phyloP scores from a whole-genome alignment of 179 eudicot genomes.

The Vitellaria paradoxa region DNA sequence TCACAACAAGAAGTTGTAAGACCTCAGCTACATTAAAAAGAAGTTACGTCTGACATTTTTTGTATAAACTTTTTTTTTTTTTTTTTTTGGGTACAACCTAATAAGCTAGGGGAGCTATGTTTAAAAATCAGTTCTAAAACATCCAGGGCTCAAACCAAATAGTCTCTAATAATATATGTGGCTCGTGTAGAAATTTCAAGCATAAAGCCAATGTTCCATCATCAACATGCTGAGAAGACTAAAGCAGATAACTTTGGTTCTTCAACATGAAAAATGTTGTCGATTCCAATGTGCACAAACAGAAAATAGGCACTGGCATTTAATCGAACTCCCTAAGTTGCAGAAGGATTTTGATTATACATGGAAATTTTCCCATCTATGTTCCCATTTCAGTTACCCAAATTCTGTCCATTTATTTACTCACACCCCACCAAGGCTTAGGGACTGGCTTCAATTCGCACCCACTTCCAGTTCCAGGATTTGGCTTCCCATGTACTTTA shows the following conservation, averaged over 20 bases:
- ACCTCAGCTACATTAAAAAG: conserved; percentile 5
- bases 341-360: background rate
- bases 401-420: background rate
- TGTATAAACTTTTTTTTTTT: background rate
- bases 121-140: background rate
- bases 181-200: background rate
- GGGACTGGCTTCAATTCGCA: no score
- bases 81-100: background rate
- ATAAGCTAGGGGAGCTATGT: background rate
- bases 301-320: background rate
- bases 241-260: background rate
- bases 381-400: background rate
- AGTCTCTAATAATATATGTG: background rate
- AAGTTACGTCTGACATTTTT: background rate
- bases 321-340: background rate
- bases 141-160: background rate
- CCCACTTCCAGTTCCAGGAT: no score
- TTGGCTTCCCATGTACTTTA: no score
- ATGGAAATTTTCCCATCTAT: background rate
- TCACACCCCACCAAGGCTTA: no score
- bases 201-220: no score
- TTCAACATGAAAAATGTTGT: background rate
- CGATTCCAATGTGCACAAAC: background rate
- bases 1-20: background rate
- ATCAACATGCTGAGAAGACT: background rate